Conservation (phyloP, 2,329 filamentous ascomycete genomes). For the Amphichorda felina region DNA sequence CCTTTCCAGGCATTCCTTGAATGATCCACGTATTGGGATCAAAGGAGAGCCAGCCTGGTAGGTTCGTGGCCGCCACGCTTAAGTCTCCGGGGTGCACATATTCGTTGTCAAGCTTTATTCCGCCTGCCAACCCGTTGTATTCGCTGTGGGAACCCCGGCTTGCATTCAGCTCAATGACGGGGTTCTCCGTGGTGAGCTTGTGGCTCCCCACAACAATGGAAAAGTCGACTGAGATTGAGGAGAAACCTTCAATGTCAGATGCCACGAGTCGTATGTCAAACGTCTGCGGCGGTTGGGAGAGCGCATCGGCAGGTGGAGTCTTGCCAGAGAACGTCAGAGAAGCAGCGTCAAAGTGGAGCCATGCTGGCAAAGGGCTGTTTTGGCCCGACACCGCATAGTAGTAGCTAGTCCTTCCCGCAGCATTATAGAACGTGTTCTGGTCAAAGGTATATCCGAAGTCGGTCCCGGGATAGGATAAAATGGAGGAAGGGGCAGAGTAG, state of each 20-base stretch:
- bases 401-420: constrained; percentile 37
- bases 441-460: constrained; percentile 42
- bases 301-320: constrained; percentile 52
- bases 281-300: constrained; percentile 55
- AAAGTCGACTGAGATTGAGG: constrained; percentile 53
- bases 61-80: constrained; percentile 32
- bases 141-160: constrained; percentile 37
- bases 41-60: constrained; percentile 61
- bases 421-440: constrained; percentile 48
- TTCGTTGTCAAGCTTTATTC: constrained; percentile 46
- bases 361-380: constrained; percentile 75
- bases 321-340: constrained; percentile 58
- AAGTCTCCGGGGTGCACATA: constrained; percentile 37
- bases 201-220: constrained; percentile 62
- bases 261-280: constrained; percentile 66
- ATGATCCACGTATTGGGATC: constrained; percentile 50
- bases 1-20: constrained; percentile 50
- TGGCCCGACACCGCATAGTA: constrained; percentile 71
- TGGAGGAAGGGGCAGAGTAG: constrained; percentile 46
- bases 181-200: constrained; percentile 51
- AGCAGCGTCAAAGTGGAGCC: constrained; percentile 61
- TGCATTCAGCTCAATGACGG: constrained; percentile 43
- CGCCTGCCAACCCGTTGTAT: constrained; percentile 37
- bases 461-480: constrained; percentile 42
- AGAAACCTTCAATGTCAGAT: constrained; percentile 70